These are phyloP conservation scores for Fusarium cyanostomum DNA, from an alignment of 2,329 filamentous ascomycete genomes.

Conservation along the genomic window DNA sequence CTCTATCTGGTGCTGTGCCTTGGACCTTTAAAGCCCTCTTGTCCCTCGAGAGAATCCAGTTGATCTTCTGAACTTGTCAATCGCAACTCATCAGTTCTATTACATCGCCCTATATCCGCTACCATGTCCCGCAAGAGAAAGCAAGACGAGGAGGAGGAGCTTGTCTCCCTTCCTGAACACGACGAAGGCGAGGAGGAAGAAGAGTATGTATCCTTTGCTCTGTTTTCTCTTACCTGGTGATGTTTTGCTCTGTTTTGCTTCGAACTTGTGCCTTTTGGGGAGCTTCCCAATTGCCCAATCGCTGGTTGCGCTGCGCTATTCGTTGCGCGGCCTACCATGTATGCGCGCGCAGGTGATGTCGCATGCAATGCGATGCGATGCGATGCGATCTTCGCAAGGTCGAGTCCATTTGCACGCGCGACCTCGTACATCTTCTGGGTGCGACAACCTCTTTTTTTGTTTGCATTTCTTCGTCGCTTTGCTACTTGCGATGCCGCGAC, in stretches of 20 bases:
- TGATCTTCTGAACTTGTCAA: slow-evolving; percentile 13
- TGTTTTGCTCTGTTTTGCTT: slow-evolving; percentile 9
- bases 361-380: slow-evolving; percentile 25
- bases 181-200: slow-evolving; percentile 63
- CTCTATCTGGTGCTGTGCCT: slow-evolving; percentile 28
- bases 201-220: slow-evolving; percentile 55
- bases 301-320: slow-evolving; percentile 14
- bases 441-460: background rate
- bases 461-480: background rate
- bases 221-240: slow-evolving; percentile 4
- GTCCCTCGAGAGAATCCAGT: slow-evolving; percentile 21
- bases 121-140: slow-evolving; percentile 65
- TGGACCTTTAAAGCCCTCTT: slow-evolving; percentile 32
- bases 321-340: slow-evolving; percentile 26
- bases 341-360: slow-evolving; percentile 35
- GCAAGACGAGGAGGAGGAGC: slow-evolving; percentile 63
- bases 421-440: background rate
- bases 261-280: background rate
- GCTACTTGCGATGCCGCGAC: background rate
- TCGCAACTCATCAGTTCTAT: slow-evolving; percentile 13
- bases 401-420: slow-evolving; percentile 1
- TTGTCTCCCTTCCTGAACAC: slow-evolving; percentile 63
- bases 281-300: slow-evolving; percentile 18
- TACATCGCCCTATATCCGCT: slow-evolving; percentile 15
- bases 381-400: slow-evolving; percentile 11